Base-by-base conservation (phyloP, 768 basidiomycete species). In the Xanthoconium stramineum region DNA sequence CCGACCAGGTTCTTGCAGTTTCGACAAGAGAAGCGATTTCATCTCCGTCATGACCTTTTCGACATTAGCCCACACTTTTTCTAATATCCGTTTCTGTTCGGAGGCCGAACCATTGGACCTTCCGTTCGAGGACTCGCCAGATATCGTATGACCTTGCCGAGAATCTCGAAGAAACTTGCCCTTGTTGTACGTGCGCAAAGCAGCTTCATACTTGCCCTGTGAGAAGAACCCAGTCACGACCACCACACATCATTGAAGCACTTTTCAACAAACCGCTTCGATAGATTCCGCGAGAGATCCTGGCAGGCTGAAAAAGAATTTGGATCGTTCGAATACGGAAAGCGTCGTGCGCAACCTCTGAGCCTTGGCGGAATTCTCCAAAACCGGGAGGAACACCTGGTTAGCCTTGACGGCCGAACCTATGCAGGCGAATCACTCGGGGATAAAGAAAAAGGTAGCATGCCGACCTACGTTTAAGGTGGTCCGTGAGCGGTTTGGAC, bases 271-370 rank as follows among this genome's bases (percentile, higher is more conserved):
- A 67, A 95, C 94, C 55, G 88, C 88, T 69, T 96, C 89, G 50
- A 98, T 89, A 17, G 83, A 88, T 67, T 95, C 96, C 24, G 90
- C 80, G 24, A 99, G 83, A 45, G 88, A 86, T 32, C 89, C 88
- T 0, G 97, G 96, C n/a, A 99, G 80, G 65, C 96, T 98, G 81
- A 98, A 98, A 72, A 98, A 92, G 80, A 98, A 99, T 65, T 95
- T 96, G 49, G 92, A 95, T 42, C 94, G 83, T 63, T 98, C 96
- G 61, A 99, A 98, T 19, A 98, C 92, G 35, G 92, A 89, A 7
- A 98, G 83, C 0, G 97, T 98, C 0, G 89, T 91, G 37, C 91
- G 86, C 5, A 99, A 76, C 70, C 94, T 92, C 66, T 93, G 86
- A 14, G 96, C 94, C 68, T 98, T 98, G 33, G 91, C 86, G 4